Evolutionary conservation across 2,329 filamentous ascomycete genomes (phyloP).

Genomic region (Leptodontidium sp.): DNA sequence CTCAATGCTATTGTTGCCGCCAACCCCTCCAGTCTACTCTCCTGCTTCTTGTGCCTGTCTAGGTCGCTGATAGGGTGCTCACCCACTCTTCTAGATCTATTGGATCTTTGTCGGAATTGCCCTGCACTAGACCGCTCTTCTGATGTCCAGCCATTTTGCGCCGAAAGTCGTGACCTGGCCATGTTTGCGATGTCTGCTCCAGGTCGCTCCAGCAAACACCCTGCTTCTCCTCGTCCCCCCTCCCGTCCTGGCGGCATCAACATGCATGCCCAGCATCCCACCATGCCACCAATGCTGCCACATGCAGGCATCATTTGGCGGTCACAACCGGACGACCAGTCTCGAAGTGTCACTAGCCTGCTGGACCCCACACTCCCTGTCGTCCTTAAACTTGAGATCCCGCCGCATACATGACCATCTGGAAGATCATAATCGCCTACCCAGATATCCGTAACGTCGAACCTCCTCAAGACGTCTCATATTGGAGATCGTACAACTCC

Average conservation of each 20-base stretch:
- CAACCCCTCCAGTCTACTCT: background rate
- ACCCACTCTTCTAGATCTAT: slow-evolving; percentile 10
- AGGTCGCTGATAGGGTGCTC: background rate
- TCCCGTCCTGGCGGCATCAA: slow-evolving; percentile 8
- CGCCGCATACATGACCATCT: slow-evolving; percentile 33
- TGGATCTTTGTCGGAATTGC: slow-evolving; percentile 8
- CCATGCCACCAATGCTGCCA: slow-evolving; percentile 14
- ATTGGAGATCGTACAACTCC: slow-evolving; percentile 38
- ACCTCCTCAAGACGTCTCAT: slow-evolving; percentile 44
- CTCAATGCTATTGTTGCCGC: slow-evolving; percentile 10
- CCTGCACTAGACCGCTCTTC: background rate
- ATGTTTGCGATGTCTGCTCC: background rate
- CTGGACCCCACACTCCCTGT: slow-evolving; percentile 30
- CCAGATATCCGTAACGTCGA: slow-evolving; percentile 34
- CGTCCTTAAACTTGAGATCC: slow-evolving; percentile 44
- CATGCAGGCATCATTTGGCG: slow-evolving; percentile 13
- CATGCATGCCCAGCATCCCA: slow-evolving; percentile 19
- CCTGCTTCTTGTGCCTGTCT: background rate
- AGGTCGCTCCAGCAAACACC: background rate
- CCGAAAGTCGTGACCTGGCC: background rate
- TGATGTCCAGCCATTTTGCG: slow-evolving; percentile 12
- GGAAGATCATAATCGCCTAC: slow-evolving; percentile 30
- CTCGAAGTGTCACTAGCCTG: slow-evolving; percentile 13
- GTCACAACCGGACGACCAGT: slow-evolving; percentile 11
- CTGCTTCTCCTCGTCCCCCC: background rate